phyloP scores from a whole-genome alignment of 257 asterid genomes.

The Paraleonurus japonicus region DNA sequence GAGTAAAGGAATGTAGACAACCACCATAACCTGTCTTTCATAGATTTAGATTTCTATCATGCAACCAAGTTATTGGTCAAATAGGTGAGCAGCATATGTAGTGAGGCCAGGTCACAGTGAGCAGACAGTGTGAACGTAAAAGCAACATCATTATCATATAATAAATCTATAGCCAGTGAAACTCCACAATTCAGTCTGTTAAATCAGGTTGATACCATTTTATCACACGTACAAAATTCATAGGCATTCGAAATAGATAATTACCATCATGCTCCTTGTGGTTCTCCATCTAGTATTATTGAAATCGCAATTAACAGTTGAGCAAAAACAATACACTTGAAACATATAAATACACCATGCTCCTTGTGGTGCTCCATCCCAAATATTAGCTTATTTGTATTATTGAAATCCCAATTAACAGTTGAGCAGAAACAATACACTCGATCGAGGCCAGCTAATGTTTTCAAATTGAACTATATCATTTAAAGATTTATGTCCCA shows the following conservation, averaged over 20 bases:
- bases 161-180: neutral
- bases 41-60: constrained; percentile 2
- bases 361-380: constrained; percentile 7
- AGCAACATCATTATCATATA: neutral
- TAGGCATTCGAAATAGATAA: constrained; percentile 9
- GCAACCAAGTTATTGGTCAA: constrained; percentile 17
- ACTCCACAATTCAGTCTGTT: neutral
- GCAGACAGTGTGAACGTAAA: neutral
- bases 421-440: neutral
- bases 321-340: neutral
- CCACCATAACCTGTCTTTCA: constrained; percentile 6
- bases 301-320: neutral
- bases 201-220: constrained; percentile 12
- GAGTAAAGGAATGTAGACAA: neutral
- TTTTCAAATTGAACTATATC: neutral
- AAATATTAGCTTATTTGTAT: neutral
- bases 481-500: neutral
- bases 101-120: neutral
- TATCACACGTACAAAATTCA: neutral
- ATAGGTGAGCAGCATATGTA: neutral
- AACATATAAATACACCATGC: neutral
- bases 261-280: neutral
- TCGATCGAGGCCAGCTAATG: neutral
- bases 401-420: neutral
- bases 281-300: neutral